Conservation (phyloP, 2,329 filamentous ascomycete species). For the Akanthomyces dipterigenus region DNA sequence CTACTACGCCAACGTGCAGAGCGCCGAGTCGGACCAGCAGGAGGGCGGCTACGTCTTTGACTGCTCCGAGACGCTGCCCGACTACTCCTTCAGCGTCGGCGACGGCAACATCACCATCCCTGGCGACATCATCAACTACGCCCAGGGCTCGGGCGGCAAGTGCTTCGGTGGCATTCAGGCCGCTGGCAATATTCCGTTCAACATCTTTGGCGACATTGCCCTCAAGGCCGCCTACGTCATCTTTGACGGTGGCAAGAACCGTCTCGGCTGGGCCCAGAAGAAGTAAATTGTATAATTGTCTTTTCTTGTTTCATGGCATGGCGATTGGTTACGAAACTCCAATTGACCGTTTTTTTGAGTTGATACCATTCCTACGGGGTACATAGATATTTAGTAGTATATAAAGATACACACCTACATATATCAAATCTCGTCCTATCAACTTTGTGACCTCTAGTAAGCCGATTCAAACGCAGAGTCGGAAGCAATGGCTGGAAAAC, state of each 20-base stretch:
- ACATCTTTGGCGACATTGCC: conserved; percentile 58
- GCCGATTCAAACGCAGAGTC: too few species aligned
- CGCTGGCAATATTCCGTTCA: conserved; percentile 34
- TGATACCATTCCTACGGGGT: background rate
- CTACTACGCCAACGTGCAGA: conserved; percentile 52
- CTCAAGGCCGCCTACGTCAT: conserved; percentile 55
- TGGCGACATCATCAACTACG: conserved; percentile 49
- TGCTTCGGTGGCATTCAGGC: conserved; percentile 66
- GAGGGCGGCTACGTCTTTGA: conserved; percentile 38
- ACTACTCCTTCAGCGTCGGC: conserved; percentile 49
- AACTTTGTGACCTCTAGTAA: too few species aligned
- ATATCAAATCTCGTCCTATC: background rate
- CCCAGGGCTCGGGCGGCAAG: conserved; percentile 39
- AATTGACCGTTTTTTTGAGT: background rate
- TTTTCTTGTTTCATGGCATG: background rate
- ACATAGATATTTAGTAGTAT: background rate
- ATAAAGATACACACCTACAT: background rate
- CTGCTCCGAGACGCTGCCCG: conserved; percentile 37
- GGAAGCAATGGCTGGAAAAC: too few species aligned
- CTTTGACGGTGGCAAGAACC: conserved; percentile 48
- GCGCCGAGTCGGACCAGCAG: conserved; percentile 18
- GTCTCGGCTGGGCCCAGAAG: conserved; percentile 29
- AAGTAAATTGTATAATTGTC: background rate
- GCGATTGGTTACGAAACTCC: background rate
- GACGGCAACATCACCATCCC: conserved; percentile 49